These are phyloP conservation scores for Exophiala mesophila DNA, from an alignment of 2,329 filamentous ascomycete species.

Conservation along the genomic window DNA sequence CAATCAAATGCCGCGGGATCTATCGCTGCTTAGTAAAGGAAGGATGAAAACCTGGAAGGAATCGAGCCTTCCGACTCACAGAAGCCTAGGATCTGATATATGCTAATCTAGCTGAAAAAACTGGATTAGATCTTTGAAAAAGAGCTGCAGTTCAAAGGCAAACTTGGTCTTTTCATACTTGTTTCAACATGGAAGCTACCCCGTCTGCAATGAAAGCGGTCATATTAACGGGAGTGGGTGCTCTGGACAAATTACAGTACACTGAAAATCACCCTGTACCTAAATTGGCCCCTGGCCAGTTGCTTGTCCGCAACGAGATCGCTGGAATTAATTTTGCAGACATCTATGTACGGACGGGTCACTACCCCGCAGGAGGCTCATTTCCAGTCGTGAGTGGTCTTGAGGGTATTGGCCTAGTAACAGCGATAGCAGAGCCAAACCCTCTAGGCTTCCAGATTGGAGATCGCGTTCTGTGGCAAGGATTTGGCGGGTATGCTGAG, in stretches of 20 bases:
- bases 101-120: too few species aligned
- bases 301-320: conserved; percentile 74
- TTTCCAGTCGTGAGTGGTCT: conserved; percentile 73
- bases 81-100: too few species aligned
- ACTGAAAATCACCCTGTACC: conserved; percentile 67
- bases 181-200: too few species aligned
- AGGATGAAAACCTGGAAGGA: too few species aligned
- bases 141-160: too few species aligned
- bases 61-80: too few species aligned
- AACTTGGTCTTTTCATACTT: too few species aligned
- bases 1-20: too few species aligned
- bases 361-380: conserved; percentile 62
- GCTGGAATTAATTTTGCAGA: conserved; percentile 85
- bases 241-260: conserved; percentile 63
- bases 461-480: neutral
- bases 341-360: conserved; percentile 79
- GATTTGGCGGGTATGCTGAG: neutral
- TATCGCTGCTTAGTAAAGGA: too few species aligned
- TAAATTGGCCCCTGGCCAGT: conserved; percentile 57
- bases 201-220: conserved; percentile 74
- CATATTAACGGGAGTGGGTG: conserved; percentile 65
- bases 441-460: neutral
- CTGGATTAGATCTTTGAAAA: too few species aligned
- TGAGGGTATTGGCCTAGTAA: conserved; percentile 69
- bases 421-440: conserved; percentile 49